A percentile compares a stretch with the other conserved stretches of the same genome.
phyloP scores from a whole-genome alignment of 345 rosid genomes.

The Cardamine chenopodiifolia region DNA sequence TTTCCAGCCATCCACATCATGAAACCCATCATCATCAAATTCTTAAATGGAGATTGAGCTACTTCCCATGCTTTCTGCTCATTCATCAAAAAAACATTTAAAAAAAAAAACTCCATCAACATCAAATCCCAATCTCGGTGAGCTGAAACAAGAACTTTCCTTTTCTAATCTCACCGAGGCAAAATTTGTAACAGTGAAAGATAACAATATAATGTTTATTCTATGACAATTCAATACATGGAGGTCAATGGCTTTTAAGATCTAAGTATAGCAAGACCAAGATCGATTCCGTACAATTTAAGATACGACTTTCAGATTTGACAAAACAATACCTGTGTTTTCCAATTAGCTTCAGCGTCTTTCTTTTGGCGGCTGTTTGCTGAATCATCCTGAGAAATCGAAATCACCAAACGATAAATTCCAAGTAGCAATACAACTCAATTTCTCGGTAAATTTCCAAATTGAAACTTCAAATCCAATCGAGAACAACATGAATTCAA shows the following conservation, averaged over 20 bases:
- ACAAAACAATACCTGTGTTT: conserved; percentile 68
- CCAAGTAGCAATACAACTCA: conserved; percentile 15
- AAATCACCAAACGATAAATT: not conserved
- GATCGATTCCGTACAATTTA: not conserved
- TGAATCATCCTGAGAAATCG: conserved; percentile 76
- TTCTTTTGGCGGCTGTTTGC: conserved; percentile 80
- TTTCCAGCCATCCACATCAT: conserved; percentile 99
- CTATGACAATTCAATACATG: not conserved
- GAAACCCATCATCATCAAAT: conserved; percentile 99
- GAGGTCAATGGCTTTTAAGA: conserved; percentile 22
- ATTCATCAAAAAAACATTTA: conserved; percentile 14
- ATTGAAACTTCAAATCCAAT: not conserved
- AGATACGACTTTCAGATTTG: conserved; percentile 9
- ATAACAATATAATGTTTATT: not conserved
- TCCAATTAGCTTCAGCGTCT: conserved; percentile 98
- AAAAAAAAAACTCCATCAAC: not conserved
- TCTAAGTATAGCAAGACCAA: not conserved
- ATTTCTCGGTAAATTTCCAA: not conserved
- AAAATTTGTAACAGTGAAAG: not conserved
- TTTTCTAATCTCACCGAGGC: not conserved
- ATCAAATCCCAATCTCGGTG: not conserved
- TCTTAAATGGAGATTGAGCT: conserved; percentile 98
- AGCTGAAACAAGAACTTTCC: not conserved
- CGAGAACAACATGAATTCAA: not conserved
- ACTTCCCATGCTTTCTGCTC: conserved; percentile 99